Conservation (phyloP, 2,329 filamentous ascomycete species). For the Hypoxylon sp. region DNA sequence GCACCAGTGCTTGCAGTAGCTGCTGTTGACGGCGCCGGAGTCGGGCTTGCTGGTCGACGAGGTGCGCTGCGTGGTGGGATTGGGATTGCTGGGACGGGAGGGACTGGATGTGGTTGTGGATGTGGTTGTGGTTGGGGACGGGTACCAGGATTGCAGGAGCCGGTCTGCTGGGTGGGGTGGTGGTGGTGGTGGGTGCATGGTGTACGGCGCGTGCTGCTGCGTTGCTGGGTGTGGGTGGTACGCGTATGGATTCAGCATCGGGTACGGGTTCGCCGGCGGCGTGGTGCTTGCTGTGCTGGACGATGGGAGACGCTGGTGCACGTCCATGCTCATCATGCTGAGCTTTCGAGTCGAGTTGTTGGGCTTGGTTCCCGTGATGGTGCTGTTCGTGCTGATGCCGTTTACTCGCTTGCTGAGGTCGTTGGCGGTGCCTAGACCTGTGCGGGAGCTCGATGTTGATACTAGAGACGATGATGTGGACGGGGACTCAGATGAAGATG, state of each 20-base stretch:
- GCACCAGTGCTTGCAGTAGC: slow-evolving; percentile 59
- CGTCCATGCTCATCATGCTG: too few species aligned
- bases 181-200: not conserved
- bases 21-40: slow-evolving; percentile 4
- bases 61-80: too few species aligned
- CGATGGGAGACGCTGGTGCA: slow-evolving; percentile 6
- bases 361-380: not conserved
- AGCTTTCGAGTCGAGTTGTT: too few species aligned
- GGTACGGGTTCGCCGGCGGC: slow-evolving; percentile 10
- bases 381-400: slow-evolving; percentile 3
- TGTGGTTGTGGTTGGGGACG: not conserved
- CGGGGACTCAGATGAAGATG: not conserved
- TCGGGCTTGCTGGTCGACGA: too few species aligned
- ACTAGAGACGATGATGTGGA: slow-evolving; percentile 4
- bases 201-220: slow-evolving; percentile 1
- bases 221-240: not conserved
- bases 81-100: slow-evolving; percentile 6
- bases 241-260: not conserved
- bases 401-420: not conserved
- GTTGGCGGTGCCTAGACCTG: slow-evolving; percentile 11
- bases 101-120: not conserved
- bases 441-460: slow-evolving; percentile 2
- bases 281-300: slow-evolving; percentile 12
- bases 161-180: slow-evolving; percentile 6
- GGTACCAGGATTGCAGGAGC: slow-evolving; percentile 7